A percentile compares a stretch with the other conserved stretches of the same genome.
Evolutionary conservation across 805 yeast genomes (phyloP).

Genomic region (Starmerella bombicola): DNA sequence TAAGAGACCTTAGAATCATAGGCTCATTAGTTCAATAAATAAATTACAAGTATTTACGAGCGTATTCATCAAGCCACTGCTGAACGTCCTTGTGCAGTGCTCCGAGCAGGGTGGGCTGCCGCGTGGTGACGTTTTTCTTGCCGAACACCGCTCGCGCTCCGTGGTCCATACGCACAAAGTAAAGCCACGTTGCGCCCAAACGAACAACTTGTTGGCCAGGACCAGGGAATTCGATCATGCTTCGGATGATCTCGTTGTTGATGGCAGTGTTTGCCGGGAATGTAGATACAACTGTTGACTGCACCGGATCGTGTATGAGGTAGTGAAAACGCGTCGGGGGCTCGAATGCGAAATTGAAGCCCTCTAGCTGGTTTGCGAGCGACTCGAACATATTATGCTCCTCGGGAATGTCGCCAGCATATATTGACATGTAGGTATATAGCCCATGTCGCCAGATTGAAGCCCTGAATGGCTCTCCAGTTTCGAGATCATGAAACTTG

Average conservation of each 20-base stretch:
- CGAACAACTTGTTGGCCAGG: conserved; percentile 9
- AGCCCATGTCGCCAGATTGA: conserved; percentile 8
- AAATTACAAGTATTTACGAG: background rate
- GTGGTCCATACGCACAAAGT: conserved; percentile 3
- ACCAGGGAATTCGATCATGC: conserved; percentile 1
- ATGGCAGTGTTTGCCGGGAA: conserved; percentile 5
- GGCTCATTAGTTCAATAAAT: background rate
- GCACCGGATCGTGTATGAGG: conserved; percentile 5
- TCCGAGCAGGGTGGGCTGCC: conserved; percentile 12
- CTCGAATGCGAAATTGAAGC: conserved; percentile 20
- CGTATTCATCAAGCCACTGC: conserved; percentile 17
- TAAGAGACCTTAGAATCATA: too few species aligned
- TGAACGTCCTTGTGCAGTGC: conserved; percentile 16
- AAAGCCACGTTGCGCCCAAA: conserved; percentile 17
- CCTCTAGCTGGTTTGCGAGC: conserved; percentile 13
- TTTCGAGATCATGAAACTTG: conserved; percentile 1
- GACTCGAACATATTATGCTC: conserved; percentile 5
- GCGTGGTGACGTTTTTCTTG: conserved; percentile 10
- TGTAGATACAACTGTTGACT: conserved; percentile 8
- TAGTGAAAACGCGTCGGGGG: conserved; percentile 20
- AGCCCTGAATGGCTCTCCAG: background rate
- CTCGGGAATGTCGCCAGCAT: background rate
- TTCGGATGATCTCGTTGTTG: conserved; percentile 7
- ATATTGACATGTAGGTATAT: conserved; percentile 8
- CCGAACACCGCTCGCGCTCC: conserved; percentile 14